Evolutionary conservation across 495 filamentous ascomycete genomes (phyloP).

Genomic region (Pyrenula massariospora): DNA sequence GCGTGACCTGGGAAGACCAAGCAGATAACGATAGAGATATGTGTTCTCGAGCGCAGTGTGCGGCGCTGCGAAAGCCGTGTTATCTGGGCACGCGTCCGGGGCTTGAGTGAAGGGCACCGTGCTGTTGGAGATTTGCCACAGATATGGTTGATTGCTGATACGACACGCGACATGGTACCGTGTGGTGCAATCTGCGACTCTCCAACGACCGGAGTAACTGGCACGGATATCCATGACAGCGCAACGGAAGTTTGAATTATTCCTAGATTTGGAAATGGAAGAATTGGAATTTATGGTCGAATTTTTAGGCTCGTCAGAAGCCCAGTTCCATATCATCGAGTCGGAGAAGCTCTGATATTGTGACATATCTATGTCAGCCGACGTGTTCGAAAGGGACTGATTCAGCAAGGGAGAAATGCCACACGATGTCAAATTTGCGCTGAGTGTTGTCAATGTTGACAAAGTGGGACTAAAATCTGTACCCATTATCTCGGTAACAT

Average conservation of each 20-base stretch:
- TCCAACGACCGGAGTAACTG: constrained; percentile 36
- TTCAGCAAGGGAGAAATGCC: constrained; percentile 49
- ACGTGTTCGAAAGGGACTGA: constrained; percentile 35
- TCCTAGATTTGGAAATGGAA: constrained; percentile 7
- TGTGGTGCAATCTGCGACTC: constrained; percentile 38
- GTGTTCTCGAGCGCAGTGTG: constrained; percentile 51
- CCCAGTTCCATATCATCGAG: constrained; percentile 48
- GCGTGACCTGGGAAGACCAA: constrained; percentile 11
- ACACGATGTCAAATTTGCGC: constrained; percentile 37
- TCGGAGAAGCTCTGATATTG: constrained; percentile 40
- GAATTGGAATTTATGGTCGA: constrained; percentile 6
- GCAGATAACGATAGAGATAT: constrained; percentile 32
- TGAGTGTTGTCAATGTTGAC: constrained; percentile 14
- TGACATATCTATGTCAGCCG: constrained; percentile 30
- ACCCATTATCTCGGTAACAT: constrained; percentile 11
- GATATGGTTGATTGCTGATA: constrained; percentile 32
- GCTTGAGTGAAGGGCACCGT: constrained; percentile 23
- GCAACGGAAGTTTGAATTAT: constrained; percentile 30
- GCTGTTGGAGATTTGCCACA: constrained; percentile 37
- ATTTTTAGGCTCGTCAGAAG: constrained; percentile 37
- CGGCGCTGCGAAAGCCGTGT: constrained; percentile 36
- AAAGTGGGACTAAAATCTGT: constrained; percentile 18
- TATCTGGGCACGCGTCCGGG: constrained; percentile 23
- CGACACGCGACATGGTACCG: constrained; percentile 42
- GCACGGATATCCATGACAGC: constrained; percentile 32